These are phyloP conservation scores for Cyclotella sp. DNA, from an alignment of 108 stramenopile genomes.

Conservation along the genomic window DNA sequence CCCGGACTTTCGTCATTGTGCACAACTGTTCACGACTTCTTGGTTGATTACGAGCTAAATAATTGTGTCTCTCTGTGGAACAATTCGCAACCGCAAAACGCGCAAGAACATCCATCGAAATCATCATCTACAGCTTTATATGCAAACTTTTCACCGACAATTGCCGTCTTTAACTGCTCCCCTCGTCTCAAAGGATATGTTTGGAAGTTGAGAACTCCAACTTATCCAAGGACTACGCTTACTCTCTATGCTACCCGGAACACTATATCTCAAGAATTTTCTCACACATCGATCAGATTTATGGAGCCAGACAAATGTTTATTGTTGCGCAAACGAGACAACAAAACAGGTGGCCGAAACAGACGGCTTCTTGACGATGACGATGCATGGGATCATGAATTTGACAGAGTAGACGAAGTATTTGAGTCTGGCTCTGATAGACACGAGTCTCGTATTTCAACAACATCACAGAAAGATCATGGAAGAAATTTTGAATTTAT, in stretches of 20 bases:
- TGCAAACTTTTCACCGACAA: not conserved
- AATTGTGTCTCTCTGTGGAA: not conserved
- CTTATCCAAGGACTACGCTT: not conserved
- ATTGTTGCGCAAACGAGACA: constrained; percentile 14
- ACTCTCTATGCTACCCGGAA: not conserved
- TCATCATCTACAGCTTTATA: constrained; percentile 19
- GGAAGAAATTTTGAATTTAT: constrained; percentile 20
- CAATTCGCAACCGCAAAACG: not conserved
- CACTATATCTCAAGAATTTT: constrained; percentile 5
- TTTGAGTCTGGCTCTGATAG: not conserved
- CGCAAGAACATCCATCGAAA: not conserved
- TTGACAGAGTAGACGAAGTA: constrained; percentile 3
- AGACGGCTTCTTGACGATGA: constrained; percentile 43
- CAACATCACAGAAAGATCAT: not conserved
- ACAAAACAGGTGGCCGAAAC: constrained; percentile 8
- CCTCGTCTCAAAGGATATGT: too few species aligned
- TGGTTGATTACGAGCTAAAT: constrained; percentile 56
- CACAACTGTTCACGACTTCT: constrained; percentile 66
- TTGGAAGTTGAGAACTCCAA: not conserved
- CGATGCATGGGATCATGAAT: constrained; percentile 34
- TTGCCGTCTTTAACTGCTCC: too few species aligned
- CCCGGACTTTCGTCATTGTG: constrained; percentile 64
- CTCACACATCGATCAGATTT: not conserved
- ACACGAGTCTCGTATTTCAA: not conserved
- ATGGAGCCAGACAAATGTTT: not conserved